Conservation (phyloP, 2,329 filamentous ascomycete species). For the Paraphaeosphaeria sporulosa region DNA sequence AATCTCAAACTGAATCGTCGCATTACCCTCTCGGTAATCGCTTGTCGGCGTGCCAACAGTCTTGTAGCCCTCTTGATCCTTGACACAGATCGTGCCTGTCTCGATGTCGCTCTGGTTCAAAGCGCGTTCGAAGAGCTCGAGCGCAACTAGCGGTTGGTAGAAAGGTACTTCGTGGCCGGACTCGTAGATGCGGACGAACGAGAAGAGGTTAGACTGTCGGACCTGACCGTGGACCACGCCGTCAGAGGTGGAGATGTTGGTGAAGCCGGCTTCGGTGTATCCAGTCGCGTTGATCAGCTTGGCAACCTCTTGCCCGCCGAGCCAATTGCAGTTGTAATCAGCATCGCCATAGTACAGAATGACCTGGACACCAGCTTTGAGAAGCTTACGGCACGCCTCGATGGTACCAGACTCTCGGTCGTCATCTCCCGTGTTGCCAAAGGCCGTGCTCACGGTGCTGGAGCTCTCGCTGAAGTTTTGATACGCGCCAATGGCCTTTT, state of each 20-base stretch:
- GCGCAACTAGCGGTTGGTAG: slow-evolving; percentile 60
- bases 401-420: slow-evolving; percentile 54
- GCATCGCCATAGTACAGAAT: slow-evolving; percentile 58
- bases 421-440: slow-evolving; percentile 59
- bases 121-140: slow-evolving; percentile 60
- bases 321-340: slow-evolving; percentile 58
- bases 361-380: slow-evolving; percentile 52
- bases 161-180: slow-evolving; percentile 61
- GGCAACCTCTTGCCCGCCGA: slow-evolving; percentile 54
- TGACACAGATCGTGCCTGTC: slow-evolving; percentile 50
- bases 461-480: slow-evolving; percentile 64
- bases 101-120: slow-evolving; percentile 60
- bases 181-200: slow-evolving; percentile 60
- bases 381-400: slow-evolving; percentile 49
- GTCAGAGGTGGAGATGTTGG: slow-evolving; percentile 55
- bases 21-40: slow-evolving; percentile 54
- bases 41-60: slow-evolving; percentile 47
- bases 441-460: slow-evolving; percentile 54
- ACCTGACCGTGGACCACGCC: slow-evolving; percentile 61
- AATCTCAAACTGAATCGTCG: slow-evolving; percentile 55
- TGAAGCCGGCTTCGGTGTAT: slow-evolving; percentile 56
- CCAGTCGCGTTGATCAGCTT: slow-evolving; percentile 51
- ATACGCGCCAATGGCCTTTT: slow-evolving; percentile 66
- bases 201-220: slow-evolving; percentile 60
- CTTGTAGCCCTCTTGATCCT: slow-evolving; percentile 32